Conservation (phyloP, 2,329 filamentous ascomycete genomes). For the Capronia epimyces region DNA sequence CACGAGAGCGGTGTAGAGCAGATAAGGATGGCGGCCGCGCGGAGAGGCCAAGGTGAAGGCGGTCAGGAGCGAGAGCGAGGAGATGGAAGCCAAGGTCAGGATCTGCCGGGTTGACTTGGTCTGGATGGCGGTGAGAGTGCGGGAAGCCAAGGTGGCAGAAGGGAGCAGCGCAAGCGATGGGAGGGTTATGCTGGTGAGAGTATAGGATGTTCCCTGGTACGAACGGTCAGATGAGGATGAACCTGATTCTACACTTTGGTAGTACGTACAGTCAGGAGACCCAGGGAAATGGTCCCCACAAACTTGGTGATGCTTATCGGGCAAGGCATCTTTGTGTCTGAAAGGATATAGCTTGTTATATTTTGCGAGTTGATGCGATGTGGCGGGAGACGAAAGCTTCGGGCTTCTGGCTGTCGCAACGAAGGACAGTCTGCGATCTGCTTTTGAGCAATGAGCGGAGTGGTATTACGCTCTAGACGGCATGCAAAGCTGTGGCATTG, state of each 20-base stretch:
- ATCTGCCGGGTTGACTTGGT: constrained; percentile 60
- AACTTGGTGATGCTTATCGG: constrained; percentile 81
- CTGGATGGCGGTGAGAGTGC: constrained; percentile 64
- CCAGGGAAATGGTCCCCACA: constrained; percentile 82
- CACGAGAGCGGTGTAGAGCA: constrained; percentile 75
- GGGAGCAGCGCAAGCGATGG: constrained; percentile 77
- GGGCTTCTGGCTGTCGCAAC: too few relatives aligned
- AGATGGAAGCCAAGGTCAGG: constrained; percentile 61
- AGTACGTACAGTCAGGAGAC: constrained; percentile 71
- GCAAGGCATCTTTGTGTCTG: constrained; percentile 35
- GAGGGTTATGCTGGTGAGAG: constrained; percentile 69
- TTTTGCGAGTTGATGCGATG: background rate
- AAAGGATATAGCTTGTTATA: background rate
- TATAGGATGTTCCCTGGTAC: constrained; percentile 77
- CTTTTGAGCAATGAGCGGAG: too few relatives aligned
- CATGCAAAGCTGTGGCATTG: too few relatives aligned
- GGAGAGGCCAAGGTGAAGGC: constrained; percentile 73
- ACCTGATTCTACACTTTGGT: too few relatives aligned
- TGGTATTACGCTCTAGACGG: too few relatives aligned
- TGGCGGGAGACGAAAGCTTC: too few relatives aligned
- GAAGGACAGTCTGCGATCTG: too few relatives aligned
- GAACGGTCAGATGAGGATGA: background rate
- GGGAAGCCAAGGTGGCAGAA: constrained; percentile 64
- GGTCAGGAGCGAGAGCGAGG: constrained; percentile 66
- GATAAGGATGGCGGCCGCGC: constrained; percentile 75